Conservation (phyloP, 345 rosid genomes). For the Populus tremula region DNA sequence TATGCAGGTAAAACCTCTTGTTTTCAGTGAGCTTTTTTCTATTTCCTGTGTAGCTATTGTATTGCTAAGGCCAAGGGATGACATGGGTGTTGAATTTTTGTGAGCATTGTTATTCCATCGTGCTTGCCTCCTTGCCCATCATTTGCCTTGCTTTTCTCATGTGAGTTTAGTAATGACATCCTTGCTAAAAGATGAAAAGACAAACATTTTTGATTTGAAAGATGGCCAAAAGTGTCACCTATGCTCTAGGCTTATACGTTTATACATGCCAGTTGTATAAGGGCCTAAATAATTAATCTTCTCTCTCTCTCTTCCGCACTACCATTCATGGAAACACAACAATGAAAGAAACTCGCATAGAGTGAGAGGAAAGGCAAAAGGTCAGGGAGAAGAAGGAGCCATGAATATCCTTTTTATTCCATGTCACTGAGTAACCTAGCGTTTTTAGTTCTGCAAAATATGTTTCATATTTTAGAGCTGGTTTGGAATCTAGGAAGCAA, state of each 20-base stretch:
- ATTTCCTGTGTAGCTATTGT: neutral
- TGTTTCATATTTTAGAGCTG: neutral
- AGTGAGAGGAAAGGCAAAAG: neutral
- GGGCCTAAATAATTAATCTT: neutral
- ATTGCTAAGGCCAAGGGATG: neutral
- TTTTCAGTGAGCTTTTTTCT: neutral
- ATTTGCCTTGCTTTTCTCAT: slow-evolving; percentile 4
- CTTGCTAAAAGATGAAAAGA: neutral
- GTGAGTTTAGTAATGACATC: slow-evolving; percentile 8
- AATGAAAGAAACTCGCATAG: too few species aligned
- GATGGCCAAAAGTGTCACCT: neutral
- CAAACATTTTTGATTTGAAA: slow-evolving; percentile 23
- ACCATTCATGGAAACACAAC: neutral
- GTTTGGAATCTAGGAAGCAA: slow-evolving; percentile 37
- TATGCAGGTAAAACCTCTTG: slow-evolving; percentile 1
- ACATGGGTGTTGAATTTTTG: neutral
- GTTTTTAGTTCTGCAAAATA: neutral
- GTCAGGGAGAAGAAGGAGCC: neutral
- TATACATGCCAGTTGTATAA: neutral
- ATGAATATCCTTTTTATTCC: neutral
- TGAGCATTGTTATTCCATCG: neutral
- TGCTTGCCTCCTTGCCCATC: neutral
- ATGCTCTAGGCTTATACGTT: neutral
- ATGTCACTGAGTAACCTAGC: neutral
- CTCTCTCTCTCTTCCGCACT: neutral